phyloP scores from a whole-genome alignment of 495 filamentous ascomycete genomes.

The Extremus antarcticus region DNA sequence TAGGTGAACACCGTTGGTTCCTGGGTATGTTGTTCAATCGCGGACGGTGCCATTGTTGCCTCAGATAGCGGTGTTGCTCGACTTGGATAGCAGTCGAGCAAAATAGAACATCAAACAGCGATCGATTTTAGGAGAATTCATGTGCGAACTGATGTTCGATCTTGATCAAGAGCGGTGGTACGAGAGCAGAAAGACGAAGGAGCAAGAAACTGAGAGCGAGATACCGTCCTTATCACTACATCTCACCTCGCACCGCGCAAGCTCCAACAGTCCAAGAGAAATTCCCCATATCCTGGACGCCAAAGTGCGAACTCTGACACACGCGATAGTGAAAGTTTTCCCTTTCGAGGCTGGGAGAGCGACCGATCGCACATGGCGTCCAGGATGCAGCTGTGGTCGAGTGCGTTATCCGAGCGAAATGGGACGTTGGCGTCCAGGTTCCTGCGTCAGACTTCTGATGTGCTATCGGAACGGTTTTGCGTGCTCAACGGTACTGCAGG shows the following conservation, averaged over 20 bases:
- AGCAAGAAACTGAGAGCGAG: background rate
- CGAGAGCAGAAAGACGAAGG: background rate
- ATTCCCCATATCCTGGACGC: background rate
- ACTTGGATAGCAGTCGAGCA: conserved; percentile 3
- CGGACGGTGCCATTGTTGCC: conserved; percentile 14
- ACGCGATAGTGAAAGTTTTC: background rate
- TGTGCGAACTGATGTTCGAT: background rate
- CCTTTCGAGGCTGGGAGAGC: background rate
- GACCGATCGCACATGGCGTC: background rate
- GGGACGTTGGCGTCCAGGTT: conserved; percentile 1
- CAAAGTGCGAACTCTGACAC: background rate
- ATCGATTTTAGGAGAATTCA: background rate
- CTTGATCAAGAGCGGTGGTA: background rate
- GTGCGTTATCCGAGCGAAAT: background rate
- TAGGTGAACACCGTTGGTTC: conserved; percentile 7
- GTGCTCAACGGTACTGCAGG: background rate
- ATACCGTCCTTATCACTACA: background rate
- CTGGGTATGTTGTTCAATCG: background rate
- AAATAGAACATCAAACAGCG: conserved; percentile 2
- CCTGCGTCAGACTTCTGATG: background rate
- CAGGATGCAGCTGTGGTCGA: background rate
- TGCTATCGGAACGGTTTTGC: conserved; percentile 1
- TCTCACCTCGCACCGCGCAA: background rate
- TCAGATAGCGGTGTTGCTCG: conserved; percentile 1
- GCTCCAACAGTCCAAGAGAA: too few species aligned